Conservation (phyloP, 768 basidiomycete genomes). For the Phanerochaete carnosa region DNA sequence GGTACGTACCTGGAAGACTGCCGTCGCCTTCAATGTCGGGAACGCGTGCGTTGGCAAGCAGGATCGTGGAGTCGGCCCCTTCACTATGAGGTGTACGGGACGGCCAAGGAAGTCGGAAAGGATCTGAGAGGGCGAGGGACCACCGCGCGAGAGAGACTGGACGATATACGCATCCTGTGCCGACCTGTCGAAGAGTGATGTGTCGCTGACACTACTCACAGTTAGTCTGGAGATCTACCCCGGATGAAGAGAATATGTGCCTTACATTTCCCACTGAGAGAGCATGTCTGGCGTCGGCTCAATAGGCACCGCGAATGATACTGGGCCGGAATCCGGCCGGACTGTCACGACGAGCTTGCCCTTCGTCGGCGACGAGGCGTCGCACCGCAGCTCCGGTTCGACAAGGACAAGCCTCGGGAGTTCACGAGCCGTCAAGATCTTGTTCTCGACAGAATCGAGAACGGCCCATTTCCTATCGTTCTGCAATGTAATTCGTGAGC, state of each 20-base stretch:
- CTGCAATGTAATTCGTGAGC: constrained; percentile 30
- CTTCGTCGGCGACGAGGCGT: constrained; percentile 40
- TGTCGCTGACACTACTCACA: constrained; percentile 46
- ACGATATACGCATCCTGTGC: constrained; percentile 69
- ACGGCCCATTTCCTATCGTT: constrained; percentile 73
- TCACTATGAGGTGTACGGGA: constrained; percentile 61
- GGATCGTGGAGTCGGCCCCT: constrained; percentile 53
- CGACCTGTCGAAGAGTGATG: constrained; percentile 45
- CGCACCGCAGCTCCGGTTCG: constrained; percentile 47
- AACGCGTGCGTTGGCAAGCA: constrained; percentile 50
- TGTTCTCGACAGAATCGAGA: constrained; percentile 49
- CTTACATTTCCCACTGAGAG: constrained; percentile 56
- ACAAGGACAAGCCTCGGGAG: constrained; percentile 67
- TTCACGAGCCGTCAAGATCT: constrained; percentile 67
- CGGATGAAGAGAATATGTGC: not conserved
- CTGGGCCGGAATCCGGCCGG: constrained; percentile 55
- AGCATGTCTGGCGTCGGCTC: constrained; percentile 48
- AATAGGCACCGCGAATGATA: constrained; percentile 57
- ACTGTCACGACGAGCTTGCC: constrained; percentile 55
- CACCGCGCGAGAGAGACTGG: constrained; percentile 33
- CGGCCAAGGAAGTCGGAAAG: constrained; percentile 61
- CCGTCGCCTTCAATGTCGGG: constrained; percentile 53
- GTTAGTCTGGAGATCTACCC: not conserved
- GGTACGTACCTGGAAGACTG: constrained; percentile 36
- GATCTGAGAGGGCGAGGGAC: constrained; percentile 47